Evolutionary conservation across 2,329 filamentous ascomycete species (phyloP), one percentile per base, ranked within the genome.

Genomic region (Elsinoe fawcettii): DNA sequence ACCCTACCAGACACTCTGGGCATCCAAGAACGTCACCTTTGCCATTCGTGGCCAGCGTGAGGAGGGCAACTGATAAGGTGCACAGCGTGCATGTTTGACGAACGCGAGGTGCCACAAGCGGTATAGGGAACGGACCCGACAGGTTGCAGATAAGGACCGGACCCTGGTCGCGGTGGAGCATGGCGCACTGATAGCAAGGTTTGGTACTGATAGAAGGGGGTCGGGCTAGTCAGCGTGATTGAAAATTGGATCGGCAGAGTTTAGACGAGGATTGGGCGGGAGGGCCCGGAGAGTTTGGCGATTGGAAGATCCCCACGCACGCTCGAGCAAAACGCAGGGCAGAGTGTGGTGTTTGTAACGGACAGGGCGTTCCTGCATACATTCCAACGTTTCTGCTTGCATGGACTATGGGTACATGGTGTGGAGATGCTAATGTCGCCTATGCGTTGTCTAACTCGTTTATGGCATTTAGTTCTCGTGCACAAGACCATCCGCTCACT

Each of bases 191-290:
- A 36, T 27, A 20, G 27, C 36, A 25, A 36, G 5, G 30, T 16
- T 22, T 20, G 39, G 39, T 18, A 43, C 12, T 39, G 11, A 18
- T 18, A 39, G 36, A 39, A 8, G n/a, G 37, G 41, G 20, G 18
- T 11, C 14, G 41, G 16, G 20, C 41, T 44, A 53, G 49, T 53
- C 49, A 53, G 49, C 49, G 32, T 39, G 49, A 53, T 53, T 53
- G 32, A 53, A 53, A 53, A 53, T 53, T 18, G 46, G 32, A 53
- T 53, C 49, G 30, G 32, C 49, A 16, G 11, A 16, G 49, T 8
- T 9, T 8, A 18, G 5, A 7, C 6, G 20, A 20, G 44, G 39
- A 44, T 44, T 4, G 16, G 6, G 5, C 39, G 7, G 39, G 4
- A 20, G 3, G 34, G 34, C 3, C 9, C 5, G 34, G 11, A 5